Conservation (phyloP, 140 eudicot species). For the Ambrosia hybrid region DNA sequence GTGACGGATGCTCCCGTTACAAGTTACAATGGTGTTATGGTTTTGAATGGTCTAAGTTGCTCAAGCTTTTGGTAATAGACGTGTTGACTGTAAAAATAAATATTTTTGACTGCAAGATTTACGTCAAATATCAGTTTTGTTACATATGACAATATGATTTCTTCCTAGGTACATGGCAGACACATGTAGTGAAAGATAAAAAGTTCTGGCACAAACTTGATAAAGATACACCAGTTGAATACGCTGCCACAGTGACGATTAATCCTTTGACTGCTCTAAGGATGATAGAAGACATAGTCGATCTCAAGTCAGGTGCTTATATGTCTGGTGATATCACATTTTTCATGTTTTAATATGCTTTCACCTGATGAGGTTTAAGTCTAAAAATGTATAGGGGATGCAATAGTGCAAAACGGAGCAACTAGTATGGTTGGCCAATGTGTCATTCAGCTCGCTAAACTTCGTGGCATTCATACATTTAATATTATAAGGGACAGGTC, state of each 20-base stretch:
- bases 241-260: conserved; percentile 83
- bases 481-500: conserved; percentile 94
- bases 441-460: conserved; percentile 82
- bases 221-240: conserved; percentile 65
- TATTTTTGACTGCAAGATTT: too few relatives aligned
- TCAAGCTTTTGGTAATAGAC: background rate
- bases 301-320: conserved; percentile 72
- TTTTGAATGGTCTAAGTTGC: background rate
- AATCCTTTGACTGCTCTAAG: conserved; percentile 90
- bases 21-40: background rate
- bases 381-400: conserved; percentile 50
- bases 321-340: background rate
- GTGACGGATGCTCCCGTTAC: background rate
- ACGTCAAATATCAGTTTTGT: background rate
- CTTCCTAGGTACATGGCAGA: conserved; percentile 87
- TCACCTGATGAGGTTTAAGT: conserved; percentile 20
- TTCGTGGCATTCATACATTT: conserved; percentile 67
- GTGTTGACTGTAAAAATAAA: too few relatives aligned
- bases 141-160: background rate
- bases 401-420: conserved; percentile 98
- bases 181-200: conserved; percentile 82
- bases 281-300: conserved; percentile 86
- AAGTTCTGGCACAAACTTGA: conserved; percentile 82
- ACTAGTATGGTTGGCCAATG: conserved; percentile 99
- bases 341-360: conserved; percentile 11